Conservation (phyloP, 1,139 yeast species). For the Saccharomycopsis crataegensis region DNA sequence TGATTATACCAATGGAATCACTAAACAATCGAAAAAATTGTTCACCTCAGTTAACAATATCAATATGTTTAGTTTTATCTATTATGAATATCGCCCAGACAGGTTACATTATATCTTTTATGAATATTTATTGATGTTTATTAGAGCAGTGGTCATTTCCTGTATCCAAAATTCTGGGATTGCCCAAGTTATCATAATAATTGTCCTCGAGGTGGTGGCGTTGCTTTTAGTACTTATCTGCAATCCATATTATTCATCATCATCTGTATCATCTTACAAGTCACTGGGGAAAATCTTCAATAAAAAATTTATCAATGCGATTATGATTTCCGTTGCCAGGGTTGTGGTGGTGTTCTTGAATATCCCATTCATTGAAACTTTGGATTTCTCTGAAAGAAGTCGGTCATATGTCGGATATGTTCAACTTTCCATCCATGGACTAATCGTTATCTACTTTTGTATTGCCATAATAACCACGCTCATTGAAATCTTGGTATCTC, state of each 20-base stretch:
- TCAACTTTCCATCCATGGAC: constrained; percentile 14
- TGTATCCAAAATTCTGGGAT: constrained; percentile 37
- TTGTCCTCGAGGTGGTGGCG: constrained; percentile 33
- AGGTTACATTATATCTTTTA: constrained; percentile 34
- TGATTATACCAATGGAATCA: neutral
- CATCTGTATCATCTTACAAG: neutral
- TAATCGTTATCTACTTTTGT: constrained; percentile 9
- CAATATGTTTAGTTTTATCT: constrained; percentile 40
- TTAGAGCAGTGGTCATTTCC: constrained; percentile 38
- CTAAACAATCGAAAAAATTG: constrained; percentile 24
- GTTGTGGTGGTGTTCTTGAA: constrained; percentile 12
- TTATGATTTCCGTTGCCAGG: constrained; percentile 6
- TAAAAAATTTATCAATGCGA: neutral
- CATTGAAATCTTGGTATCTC: constrained; percentile 7
- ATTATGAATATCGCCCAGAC: constrained; percentile 39
- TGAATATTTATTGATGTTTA: constrained; percentile 30
- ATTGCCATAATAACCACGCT: constrained; percentile 3
- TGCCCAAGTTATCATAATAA: constrained; percentile 38
- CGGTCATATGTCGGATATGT: constrained; percentile 12
- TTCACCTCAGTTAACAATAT: constrained; percentile 43
- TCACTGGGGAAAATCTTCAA: neutral
- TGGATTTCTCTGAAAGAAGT: constrained; percentile 14
- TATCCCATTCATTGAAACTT: constrained; percentile 12
- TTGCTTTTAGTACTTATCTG: constrained; percentile 29
- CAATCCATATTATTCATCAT: constrained; percentile 33